Evolutionary conservation across 148 eudicot species (phyloP), one percentile per base, ranked within the genome.

Genomic region (Heliamphora exappendiculata): DNA sequence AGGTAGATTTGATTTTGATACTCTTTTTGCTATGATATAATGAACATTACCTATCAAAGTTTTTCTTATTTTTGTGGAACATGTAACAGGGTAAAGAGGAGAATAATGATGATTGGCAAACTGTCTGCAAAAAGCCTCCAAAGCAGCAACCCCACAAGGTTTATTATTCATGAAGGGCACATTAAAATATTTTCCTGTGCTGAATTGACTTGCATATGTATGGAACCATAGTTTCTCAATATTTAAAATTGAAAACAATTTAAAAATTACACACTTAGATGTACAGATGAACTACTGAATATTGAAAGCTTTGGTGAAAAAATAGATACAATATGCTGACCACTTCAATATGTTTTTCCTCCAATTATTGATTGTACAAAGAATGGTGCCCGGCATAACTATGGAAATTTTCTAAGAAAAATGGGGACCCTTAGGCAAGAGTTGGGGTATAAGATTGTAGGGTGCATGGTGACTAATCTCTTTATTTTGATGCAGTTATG

Each of bases 101-200:
- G 57, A 82, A 76, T 22, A 16, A 80, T 54, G 94, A 87, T 83
- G 96, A 87, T 59, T 93, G 98, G 98, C 85, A 88, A 81, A 87
- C 93, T 69, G 96, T 91, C 10, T 79, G 82, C 45, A 87, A 80
- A 80, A 91, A 87, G 88, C 91, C 84, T 74, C 75, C 84, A 39
- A 87, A 80, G 80, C 82, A 80, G 80, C 82, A 66, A 78, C 86
- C 84, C 33, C 91, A 91, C 47, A 82, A 86, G 93, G 97, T 90
- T 71, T 59, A 34, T 55, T 11, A 50, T 22, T 77, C 29, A 37
- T 70, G 63, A 53, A 60, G 29, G 72, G 20, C 22, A 33, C 22
- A 5, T 34, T 5, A 50, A 13, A 45, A 0, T 19, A 42, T 66
- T 68, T 42, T 75, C 31, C 3, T 12, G 1, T 72, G 75, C 62